Evolutionary conservation across 139 green algal genomes (phyloP).

Genomic region (Mychonastes homosphaera): DNA sequence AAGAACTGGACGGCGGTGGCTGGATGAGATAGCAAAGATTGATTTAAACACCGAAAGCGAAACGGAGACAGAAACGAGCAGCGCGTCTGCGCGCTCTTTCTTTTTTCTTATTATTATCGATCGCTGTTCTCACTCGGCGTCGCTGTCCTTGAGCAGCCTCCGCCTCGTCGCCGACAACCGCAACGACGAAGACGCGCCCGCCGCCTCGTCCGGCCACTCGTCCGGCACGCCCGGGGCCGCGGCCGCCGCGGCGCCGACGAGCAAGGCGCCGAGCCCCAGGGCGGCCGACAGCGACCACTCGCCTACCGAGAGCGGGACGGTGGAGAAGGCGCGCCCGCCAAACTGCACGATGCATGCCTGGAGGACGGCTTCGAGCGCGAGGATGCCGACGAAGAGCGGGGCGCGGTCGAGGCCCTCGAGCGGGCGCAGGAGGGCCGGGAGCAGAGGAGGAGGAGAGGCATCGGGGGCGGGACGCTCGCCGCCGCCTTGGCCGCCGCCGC

Average conservation of each 20-base stretch:
- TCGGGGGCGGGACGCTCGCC: background rate
- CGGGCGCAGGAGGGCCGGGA: slow-evolving; percentile 14
- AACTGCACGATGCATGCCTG: slow-evolving; percentile 59
- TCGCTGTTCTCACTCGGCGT: too few relatives aligned
- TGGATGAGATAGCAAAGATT: too few relatives aligned
- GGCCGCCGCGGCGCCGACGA: too few relatives aligned
- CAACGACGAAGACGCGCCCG: too few relatives aligned
- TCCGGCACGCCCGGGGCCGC: too few relatives aligned
- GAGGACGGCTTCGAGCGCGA: slow-evolving; percentile 34
- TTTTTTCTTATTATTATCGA: too few relatives aligned
- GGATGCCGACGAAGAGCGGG: slow-evolving; percentile 53
- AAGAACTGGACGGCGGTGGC: slow-evolving; percentile 86
- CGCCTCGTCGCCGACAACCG: too few relatives aligned
- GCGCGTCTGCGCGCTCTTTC: too few relatives aligned
- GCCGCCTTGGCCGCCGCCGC: background rate
- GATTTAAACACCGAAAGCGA: too few relatives aligned
- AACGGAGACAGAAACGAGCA: too few relatives aligned
- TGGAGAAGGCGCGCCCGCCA: slow-evolving; percentile 63
- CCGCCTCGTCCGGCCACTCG: too few relatives aligned
- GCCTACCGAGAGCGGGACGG: slow-evolving; percentile 32
- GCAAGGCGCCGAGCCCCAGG: slow-evolving; percentile 44
- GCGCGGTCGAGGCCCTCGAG: slow-evolving; percentile 46
- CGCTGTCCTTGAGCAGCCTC: too few relatives aligned
- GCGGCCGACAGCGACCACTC: slow-evolving; percentile 61
- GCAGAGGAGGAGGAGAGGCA: background rate